phyloP scores from a whole-genome alignment of 371 early-diverging fungal genomes.

The Smittium mucronatum region DNA sequence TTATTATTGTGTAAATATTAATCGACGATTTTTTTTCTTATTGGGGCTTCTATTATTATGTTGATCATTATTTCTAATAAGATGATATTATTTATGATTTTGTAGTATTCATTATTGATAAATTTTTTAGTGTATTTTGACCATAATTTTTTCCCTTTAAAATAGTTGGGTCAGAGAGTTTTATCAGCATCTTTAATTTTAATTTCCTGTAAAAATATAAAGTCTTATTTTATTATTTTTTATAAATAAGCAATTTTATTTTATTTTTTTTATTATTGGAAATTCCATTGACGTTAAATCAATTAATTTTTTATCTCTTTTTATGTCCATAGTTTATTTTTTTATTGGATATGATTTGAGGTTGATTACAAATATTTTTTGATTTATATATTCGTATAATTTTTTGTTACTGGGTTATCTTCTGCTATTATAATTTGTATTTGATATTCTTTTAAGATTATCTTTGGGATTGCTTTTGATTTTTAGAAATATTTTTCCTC shows the following conservation, averaged over 20 bases:
- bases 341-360: too few species aligned
- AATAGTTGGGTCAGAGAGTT: neutral
- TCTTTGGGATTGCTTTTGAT: too few species aligned
- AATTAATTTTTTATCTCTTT: neutral
- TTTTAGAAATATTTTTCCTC: neutral
- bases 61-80: constrained; percentile 2
- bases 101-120: neutral
- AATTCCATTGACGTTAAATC: neutral
- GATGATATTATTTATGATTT: constrained; percentile 2
- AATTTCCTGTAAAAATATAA: constrained; percentile 7
- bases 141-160: neutral
- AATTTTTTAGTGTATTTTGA: neutral
- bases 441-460: neutral
- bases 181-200: constrained; percentile 8
- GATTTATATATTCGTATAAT: neutral
- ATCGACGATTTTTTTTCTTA: neutral
- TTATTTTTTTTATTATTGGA: neutral
- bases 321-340: too few species aligned
- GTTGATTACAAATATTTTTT: too few species aligned
- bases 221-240: neutral
- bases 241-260: neutral
- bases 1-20: neutral
- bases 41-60: neutral
- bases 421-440: neutral
- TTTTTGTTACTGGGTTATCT: neutral